Evolutionary conservation across 257 asterid genomes (phyloP).

Genomic region (Capsicum pubescens): DNA sequence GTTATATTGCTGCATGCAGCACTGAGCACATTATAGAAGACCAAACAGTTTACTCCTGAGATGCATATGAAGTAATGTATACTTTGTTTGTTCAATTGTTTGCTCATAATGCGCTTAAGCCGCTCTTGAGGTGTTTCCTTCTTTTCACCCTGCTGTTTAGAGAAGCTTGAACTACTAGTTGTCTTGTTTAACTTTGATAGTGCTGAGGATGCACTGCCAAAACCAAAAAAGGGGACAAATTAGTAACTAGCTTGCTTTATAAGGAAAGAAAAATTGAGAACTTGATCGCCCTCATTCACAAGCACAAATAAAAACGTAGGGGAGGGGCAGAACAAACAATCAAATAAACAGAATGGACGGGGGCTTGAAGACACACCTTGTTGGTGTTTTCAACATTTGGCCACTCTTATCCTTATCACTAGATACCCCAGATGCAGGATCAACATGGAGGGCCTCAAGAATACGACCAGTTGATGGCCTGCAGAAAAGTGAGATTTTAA

Average conservation of each 20-base stretch:
- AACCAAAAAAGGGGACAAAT: constrained; percentile 21
- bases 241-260: background rate
- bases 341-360: background rate
- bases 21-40: constrained; percentile 24
- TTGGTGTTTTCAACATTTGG: constrained; percentile 66
- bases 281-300: background rate
- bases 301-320: background rate
- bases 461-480: constrained; percentile 91
- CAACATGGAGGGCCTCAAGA: constrained; percentile 97
- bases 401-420: constrained; percentile 72
- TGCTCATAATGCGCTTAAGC: constrained; percentile 94
- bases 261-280: background rate
- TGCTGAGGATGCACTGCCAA: constrained; percentile 86
- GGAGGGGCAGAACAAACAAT: background rate
- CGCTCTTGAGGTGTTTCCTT: constrained; percentile 99
- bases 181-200: constrained; percentile 81
- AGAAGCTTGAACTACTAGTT: constrained; percentile 61
- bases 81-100: constrained; percentile 98
- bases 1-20: constrained; percentile 40
- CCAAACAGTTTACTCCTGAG: constrained; percentile 47
- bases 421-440: constrained; percentile 97
- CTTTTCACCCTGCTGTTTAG: constrained; percentile 90
- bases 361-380: constrained; percentile 45
- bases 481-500: constrained; percentile 71
- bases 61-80: constrained; percentile 51